A percentile compares a stretch with the other conserved stretches of the same genome.
Evolutionary conservation across 371 early-diverging fungal species (phyloP).

Genomic region (Apophysomyces ossiformis): DNA sequence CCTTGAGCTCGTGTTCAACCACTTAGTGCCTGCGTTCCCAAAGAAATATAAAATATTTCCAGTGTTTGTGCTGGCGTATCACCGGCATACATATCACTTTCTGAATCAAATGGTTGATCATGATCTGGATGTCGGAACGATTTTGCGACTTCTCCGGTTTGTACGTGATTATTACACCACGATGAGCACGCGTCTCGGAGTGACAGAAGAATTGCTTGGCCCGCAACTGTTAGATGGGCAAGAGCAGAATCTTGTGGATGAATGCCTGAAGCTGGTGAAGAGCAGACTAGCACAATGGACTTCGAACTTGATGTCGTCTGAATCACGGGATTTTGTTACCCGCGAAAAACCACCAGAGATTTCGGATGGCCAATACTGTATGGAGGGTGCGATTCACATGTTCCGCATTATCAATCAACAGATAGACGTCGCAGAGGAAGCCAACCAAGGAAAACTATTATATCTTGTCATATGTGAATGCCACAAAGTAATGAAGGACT

Average conservation of each 20-base stretch:
- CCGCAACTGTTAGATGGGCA: conserved; percentile 92
- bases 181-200: conserved; percentile 85
- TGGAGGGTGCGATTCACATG: conserved; percentile 82
- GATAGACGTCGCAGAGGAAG: conserved; percentile 84
- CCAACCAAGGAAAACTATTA: conserved; percentile 84
- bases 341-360: conserved; percentile 79
- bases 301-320: conserved; percentile 81
- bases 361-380: conserved; percentile 77
- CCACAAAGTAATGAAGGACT: conserved; percentile 78
- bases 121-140: conserved; percentile 77
- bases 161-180: conserved; percentile 89
- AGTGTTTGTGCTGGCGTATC: conserved; percentile 92
- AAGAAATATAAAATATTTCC: conserved; percentile 90
- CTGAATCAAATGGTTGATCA: conserved; percentile 76
- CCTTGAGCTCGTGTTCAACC: conserved; percentile 84
- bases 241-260: conserved; percentile 85
- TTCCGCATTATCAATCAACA: conserved; percentile 98
- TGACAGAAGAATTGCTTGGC: conserved; percentile 89
- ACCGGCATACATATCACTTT: conserved; percentile 83
- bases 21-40: conserved; percentile 88
- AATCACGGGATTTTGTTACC: conserved; percentile 79
- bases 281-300: conserved; percentile 91
- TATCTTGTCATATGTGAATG: conserved; percentile 89
- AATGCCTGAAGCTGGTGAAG: conserved; percentile 87
- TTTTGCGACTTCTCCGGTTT: conserved; percentile 84